A percentile compares a stretch with the other conserved stretches of the same genome.
phyloP scores from a whole-genome alignment of 306 rosid genomes.

The Lupinus albus region DNA sequence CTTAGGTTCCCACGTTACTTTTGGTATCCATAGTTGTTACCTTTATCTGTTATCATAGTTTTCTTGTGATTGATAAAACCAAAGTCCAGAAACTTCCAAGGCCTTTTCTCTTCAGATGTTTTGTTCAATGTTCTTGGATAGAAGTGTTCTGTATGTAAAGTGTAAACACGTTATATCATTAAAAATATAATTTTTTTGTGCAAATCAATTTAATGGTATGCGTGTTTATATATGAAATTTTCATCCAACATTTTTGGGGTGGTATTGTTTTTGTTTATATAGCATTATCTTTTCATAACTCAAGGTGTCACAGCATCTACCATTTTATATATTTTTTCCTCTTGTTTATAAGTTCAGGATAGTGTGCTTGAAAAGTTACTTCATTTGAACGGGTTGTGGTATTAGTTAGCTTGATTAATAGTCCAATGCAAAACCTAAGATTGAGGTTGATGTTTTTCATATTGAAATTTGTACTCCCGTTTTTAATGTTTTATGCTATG shows the following conservation, averaged over 20 bases:
- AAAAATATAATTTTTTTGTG: neutral
- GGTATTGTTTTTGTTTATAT: no score
- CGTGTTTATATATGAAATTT: neutral
- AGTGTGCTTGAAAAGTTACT: neutral
- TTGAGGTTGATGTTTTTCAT: neutral
- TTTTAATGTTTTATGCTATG: neutral
- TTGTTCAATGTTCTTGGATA: neutral
- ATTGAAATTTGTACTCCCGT: neutral
- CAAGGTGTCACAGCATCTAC: no score
- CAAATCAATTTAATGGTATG: neutral
- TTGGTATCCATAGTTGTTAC: neutral
- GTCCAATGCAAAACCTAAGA: constrained; percentile 23
- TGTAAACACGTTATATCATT: neutral
- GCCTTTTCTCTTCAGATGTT: no score
- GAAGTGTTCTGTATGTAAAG: neutral
- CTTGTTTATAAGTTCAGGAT: no score
- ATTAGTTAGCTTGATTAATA: constrained; percentile 15
- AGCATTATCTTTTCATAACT: no score
- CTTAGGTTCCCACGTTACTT: neutral
- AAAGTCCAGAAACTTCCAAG: neutral
- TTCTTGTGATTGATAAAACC: neutral
- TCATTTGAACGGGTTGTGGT: constrained; percentile 7
- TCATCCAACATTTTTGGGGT: neutral
- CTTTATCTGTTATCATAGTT: neutral
- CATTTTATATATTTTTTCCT: no score